phyloP scores from a whole-genome alignment of 78 protist species.

The Anaeramoeba ignava region DNA sequence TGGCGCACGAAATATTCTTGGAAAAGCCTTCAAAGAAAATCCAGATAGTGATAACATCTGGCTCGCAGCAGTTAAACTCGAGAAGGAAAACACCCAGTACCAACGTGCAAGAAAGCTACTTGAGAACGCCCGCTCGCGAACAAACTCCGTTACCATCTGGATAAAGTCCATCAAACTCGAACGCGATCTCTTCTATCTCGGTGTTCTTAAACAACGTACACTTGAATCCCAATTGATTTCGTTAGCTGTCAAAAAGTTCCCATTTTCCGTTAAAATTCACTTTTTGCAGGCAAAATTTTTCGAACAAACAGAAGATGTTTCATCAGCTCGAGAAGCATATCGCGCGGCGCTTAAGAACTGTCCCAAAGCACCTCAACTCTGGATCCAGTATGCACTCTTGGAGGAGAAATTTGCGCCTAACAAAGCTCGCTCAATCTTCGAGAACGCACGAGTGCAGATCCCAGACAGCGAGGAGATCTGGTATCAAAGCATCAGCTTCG shows the following conservation, averaged over 20 bases:
- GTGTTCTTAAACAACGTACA: neutral
- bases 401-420: neutral
- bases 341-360: neutral
- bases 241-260: neutral
- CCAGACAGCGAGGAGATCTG: neutral
- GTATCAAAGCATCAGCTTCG: neutral
- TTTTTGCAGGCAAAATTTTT: neutral
- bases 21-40: neutral
- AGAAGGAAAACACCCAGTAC: neutral
- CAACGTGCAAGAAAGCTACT: neutral
- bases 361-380: neutral
- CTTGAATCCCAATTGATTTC: neutral
- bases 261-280: neutral
- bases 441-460: neutral
- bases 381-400: neutral
- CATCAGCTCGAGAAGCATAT: neutral
- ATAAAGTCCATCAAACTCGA: neutral
- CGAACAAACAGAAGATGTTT: neutral
- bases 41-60: neutral
- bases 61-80: neutral
- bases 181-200: neutral
- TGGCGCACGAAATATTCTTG: neutral
- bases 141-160: neutral
- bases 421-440: neutral
- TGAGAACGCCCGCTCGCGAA: neutral